phyloP scores from a whole-genome alignment of 345 rosid genomes.

The Eucalyptus globulus region DNA sequence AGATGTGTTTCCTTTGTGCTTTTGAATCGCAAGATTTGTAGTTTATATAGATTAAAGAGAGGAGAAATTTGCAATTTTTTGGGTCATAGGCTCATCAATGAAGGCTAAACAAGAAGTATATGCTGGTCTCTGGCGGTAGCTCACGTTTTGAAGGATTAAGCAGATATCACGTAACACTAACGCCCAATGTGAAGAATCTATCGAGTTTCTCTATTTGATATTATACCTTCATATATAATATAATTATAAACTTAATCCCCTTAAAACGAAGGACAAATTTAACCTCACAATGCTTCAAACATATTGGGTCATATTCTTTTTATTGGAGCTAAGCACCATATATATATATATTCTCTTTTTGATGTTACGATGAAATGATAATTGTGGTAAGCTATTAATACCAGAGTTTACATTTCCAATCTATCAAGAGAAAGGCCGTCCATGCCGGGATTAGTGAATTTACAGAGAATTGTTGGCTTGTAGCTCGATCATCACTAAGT shows the following conservation, averaged over 20 bases:
- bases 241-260: background rate
- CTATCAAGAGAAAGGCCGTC: background rate
- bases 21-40: background rate
- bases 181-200: background rate
- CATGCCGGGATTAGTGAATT: background rate
- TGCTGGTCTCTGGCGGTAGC: background rate
- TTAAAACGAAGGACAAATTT: background rate
- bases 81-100: background rate
- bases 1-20: background rate
- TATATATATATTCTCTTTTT: background rate
- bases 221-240: background rate
- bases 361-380: too few species aligned
- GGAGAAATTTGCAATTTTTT: background rate
- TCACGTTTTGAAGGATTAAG: background rate
- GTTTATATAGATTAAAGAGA: background rate
- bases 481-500: background rate
- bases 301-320: background rate
- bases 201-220: background rate
- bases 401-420: background rate
- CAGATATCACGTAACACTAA: background rate
- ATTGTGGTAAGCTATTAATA: too few species aligned
- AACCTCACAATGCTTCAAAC: background rate
- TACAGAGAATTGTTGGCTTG: background rate
- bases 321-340: background rate
- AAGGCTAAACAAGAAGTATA: background rate